Percentiles rank a stretch among this genome's conserved stretches.
Conservation (phyloP, 2,329 filamentous ascomycete genomes). For the Phoma sp. region DNA sequence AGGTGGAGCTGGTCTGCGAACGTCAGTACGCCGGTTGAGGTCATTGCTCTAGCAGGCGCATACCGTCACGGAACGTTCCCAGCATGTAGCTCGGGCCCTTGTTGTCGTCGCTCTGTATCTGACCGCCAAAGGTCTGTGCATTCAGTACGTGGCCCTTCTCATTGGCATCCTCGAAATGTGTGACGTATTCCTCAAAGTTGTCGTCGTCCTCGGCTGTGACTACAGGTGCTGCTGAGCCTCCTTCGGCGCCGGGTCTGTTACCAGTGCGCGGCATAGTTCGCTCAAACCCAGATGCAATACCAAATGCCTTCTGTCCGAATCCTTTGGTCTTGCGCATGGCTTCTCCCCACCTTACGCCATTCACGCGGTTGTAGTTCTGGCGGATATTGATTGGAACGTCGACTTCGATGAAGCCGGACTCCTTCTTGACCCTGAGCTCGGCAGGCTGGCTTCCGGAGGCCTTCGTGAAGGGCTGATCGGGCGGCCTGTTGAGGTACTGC, state of each 20-base stretch:
- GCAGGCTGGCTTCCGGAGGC: constrained; percentile 62
- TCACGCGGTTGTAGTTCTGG: constrained; percentile 80
- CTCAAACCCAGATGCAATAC: constrained; percentile 55
- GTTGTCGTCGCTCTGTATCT: constrained; percentile 72
- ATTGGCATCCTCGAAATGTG: constrained; percentile 66
- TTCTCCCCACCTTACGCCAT: constrained; percentile 83
- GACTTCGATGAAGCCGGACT: constrained; percentile 84
- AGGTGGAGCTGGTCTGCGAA: constrained; percentile 79
- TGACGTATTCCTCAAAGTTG: constrained; percentile 64
- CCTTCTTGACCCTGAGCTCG: constrained; percentile 81
- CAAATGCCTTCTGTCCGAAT: constrained; percentile 53
- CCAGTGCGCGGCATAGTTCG: constrained; percentile 39
- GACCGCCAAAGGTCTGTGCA: constrained; percentile 84
- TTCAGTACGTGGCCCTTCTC: constrained; percentile 74
- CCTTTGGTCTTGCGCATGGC: constrained; percentile 65
- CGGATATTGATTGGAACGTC: constrained; percentile 80
- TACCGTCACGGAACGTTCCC: constrained; percentile 85
- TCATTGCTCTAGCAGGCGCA: constrained; percentile 32
- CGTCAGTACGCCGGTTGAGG: constrained; percentile 9
- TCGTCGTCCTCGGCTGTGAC: constrained; percentile 64
- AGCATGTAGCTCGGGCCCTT: constrained; percentile 84
- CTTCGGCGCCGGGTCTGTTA: constrained; percentile 35
- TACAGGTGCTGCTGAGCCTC: constrained; percentile 28
- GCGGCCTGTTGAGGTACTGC: constrained; percentile 82
- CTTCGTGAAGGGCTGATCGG: constrained; percentile 68